These are phyloP conservation scores for Moelleriella libera DNA, from an alignment of 2,329 filamentous ascomycete species.

Conservation along the genomic window DNA sequence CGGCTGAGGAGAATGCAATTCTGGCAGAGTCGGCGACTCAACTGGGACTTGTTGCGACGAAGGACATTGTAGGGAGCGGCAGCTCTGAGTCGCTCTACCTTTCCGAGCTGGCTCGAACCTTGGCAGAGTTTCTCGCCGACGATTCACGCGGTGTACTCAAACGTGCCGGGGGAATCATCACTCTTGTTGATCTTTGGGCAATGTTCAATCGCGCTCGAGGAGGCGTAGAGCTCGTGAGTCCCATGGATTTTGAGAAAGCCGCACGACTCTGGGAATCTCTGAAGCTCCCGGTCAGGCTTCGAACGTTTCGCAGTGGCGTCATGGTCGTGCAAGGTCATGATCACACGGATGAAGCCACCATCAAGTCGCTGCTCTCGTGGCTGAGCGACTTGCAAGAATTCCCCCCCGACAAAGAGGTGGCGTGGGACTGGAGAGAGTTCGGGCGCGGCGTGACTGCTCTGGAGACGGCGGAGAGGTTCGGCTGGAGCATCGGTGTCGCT, in stretches of 20 bases:
- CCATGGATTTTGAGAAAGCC: constrained; percentile 82
- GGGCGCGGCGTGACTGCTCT: constrained; percentile 81
- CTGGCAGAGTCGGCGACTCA: constrained; percentile 67
- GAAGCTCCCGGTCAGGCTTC: constrained; percentile 69
- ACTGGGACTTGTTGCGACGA: constrained; percentile 82
- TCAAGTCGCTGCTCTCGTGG: constrained; percentile 64
- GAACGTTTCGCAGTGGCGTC: constrained; percentile 86
- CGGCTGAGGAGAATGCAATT: constrained; percentile 57
- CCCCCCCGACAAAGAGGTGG: constrained; percentile 47
- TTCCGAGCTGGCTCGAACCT: constrained; percentile 69
- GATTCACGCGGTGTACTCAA: constrained; percentile 66
- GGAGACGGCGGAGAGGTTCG: constrained; percentile 78
- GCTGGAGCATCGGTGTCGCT: constrained; percentile 94
- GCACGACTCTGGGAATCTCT: constrained; percentile 79
- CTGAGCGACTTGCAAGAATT: constrained; percentile 56
- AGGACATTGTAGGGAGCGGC: constrained; percentile 75
- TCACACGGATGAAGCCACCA: constrained; percentile 80
- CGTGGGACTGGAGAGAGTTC: constrained; percentile 66
- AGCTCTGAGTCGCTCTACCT: constrained; percentile 74
- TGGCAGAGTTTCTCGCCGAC: constrained; percentile 82
- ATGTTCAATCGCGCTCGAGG: constrained; percentile 88
- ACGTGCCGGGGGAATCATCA: constrained; percentile 76
- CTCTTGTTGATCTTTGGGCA: constrained; percentile 81
- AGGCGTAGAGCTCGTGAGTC: constrained; percentile 87
- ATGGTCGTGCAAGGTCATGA: constrained; percentile 83